phyloP scores from a whole-genome alignment of 352 stramenopile genomes.

The Phytophthora litchii region DNA sequence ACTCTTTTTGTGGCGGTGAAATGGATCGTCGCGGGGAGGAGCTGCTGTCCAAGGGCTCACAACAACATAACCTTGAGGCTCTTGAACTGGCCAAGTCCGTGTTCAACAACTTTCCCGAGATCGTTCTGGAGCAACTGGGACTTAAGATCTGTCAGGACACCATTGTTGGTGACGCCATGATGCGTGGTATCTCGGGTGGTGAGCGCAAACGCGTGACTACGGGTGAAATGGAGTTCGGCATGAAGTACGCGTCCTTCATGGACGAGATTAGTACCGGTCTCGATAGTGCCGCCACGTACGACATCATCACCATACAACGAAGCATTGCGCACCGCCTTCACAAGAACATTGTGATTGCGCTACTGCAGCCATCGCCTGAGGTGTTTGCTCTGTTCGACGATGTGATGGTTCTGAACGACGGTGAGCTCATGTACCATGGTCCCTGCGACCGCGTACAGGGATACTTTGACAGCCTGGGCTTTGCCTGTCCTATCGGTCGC shows the following conservation, averaged over 20 bases:
- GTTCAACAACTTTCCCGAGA: conserved; percentile 19
- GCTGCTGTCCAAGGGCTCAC: conserved; percentile 7
- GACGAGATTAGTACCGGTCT: conserved; percentile 95
- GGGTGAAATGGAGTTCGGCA: conserved; percentile 83
- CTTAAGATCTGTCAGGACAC: conserved; percentile 55
- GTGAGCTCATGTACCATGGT: conserved; percentile 78
- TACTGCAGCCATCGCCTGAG: conserved; percentile 90
- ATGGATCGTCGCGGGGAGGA: conserved; percentile 20
- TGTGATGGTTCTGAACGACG: conserved; percentile 67
- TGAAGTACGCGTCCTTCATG: conserved; percentile 72
- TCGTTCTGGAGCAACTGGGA: conserved; percentile 25
- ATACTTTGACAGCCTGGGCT: conserved; percentile 47
- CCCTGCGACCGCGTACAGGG: conserved; percentile 25
- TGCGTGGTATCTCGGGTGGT: conserved; percentile 64
- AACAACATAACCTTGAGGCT: conserved; percentile 18
- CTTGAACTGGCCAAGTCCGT: conserved; percentile 8
- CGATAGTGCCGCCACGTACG: conserved; percentile 60
- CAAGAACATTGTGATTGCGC: conserved; percentile 61
- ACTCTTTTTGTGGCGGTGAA: conserved; percentile 40
- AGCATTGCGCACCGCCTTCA: conserved; percentile 22
- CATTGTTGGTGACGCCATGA: conserved; percentile 62
- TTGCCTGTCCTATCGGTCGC: conserved; percentile 25
- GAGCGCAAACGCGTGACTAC: conserved; percentile 34
- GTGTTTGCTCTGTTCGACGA: conserved; percentile 87
- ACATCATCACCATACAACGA: conserved; percentile 40